phyloP scores from a whole-genome alignment of 2,329 filamentous ascomycete genomes.

The Fusarium equiseti region DNA sequence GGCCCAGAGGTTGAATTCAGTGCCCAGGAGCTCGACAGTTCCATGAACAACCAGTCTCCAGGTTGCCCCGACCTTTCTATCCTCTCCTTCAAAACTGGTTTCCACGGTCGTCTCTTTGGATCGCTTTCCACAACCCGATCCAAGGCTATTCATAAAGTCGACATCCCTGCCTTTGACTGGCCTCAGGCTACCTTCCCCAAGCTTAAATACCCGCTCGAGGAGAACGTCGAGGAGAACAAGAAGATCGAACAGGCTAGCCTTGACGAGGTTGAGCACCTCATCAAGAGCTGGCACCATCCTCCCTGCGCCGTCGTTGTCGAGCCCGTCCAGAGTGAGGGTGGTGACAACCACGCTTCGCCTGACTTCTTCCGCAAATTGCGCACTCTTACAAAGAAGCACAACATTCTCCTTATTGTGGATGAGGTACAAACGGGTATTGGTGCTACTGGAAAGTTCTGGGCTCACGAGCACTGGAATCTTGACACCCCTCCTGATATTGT shows the following conservation, averaged over 20 bases:
- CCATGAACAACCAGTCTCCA: constrained; percentile 84
- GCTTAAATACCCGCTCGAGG: constrained; percentile 87
- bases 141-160: constrained; percentile 94
- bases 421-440: constrained; percentile 95
- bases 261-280: constrained; percentile 84
- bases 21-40: constrained; percentile 76
- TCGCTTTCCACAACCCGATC: constrained; percentile 88
- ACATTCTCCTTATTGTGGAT: constrained; percentile 89
- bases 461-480: constrained; percentile 94
- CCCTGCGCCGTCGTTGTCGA: constrained; percentile 87
- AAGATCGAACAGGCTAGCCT: constrained; percentile 83
- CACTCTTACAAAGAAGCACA: constrained; percentile 80
- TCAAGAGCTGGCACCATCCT: constrained; percentile 81
- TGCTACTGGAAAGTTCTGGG: constrained; percentile 95
- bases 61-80: constrained; percentile 84
- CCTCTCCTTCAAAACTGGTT: constrained; percentile 87
- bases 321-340: constrained; percentile 93
- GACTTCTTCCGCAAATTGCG: constrained; percentile 89
- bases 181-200: constrained; percentile 87
- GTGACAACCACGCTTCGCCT: constrained; percentile 92
- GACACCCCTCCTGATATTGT: constrained; percentile 87
- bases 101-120: constrained; percentile 92
- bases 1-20: constrained; percentile 83
- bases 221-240: constrained; percentile 84
- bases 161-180: constrained; percentile 96